Evolutionary conservation across 441 rosid species (phyloP).

Genomic region (Pelargonium fulgidum): DNA sequence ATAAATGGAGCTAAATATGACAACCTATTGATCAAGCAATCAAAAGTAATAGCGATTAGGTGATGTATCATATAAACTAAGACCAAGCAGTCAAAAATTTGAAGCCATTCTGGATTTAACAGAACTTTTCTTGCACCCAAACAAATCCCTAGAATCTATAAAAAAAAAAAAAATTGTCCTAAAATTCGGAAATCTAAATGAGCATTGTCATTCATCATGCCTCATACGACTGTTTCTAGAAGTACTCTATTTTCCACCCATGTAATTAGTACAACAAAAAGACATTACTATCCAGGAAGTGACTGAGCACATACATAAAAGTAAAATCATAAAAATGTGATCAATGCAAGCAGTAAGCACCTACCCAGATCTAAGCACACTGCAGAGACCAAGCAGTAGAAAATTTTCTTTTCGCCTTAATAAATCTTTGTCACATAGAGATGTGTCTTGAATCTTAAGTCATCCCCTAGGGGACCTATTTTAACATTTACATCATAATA

Average conservation of each 20-base stretch:
- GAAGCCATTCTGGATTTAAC: not conserved
- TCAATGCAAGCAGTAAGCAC: no score
- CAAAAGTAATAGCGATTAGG: not conserved
- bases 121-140: not conserved
- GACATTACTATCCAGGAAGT: not conserved
- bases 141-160: not conserved
- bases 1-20: no score
- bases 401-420: no score
- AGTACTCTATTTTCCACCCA: not conserved
- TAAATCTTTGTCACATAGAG: no score
- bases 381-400: no score
- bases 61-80: not conserved
- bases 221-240: slow-evolving; percentile 1
- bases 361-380: no score
- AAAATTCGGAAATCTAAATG: not conserved
- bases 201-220: not conserved
- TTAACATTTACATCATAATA: not conserved
- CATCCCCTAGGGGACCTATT: not conserved
- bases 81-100: not conserved
- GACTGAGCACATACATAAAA: not conserved
- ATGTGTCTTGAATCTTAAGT: no score
- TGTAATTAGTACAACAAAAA: not conserved
- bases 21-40: not conserved
- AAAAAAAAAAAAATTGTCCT: not conserved
- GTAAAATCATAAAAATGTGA: no score